phyloP scores from a whole-genome alignment of 352 stramenopile species.

The Globisporangium splendens region DNA sequence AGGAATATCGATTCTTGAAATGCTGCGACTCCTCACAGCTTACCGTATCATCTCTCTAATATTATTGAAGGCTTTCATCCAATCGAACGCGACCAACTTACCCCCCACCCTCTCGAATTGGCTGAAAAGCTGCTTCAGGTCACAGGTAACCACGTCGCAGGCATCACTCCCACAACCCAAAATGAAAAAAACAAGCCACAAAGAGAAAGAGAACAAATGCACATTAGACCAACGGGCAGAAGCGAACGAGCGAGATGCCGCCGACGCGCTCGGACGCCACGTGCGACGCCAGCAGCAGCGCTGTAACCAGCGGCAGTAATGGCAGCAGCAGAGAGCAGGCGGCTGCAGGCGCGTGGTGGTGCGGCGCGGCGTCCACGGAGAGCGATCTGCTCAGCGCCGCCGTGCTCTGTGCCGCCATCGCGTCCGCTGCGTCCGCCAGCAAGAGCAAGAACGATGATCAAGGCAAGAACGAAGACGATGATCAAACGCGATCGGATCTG shows the following conservation, averaged over 20 bases:
- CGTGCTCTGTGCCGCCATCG: conserved; percentile 67
- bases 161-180: not conserved
- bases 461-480: conserved; percentile 4
- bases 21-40: too few relatives aligned
- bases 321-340: not conserved
- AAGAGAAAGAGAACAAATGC: not conserved
- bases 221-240: not conserved
- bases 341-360: conserved; percentile 38
- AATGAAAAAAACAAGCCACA: not conserved
- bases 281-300: not conserved
- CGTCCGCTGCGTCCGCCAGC: conserved; percentile 16
- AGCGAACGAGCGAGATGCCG: not conserved
- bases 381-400: conserved; percentile 70
- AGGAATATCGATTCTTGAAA: too few relatives aligned
- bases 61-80: not conserved
- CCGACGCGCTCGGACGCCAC: not conserved
- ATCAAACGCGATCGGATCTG: conserved; percentile 5
- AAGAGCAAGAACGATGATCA: conserved; percentile 17
- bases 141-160: not conserved
- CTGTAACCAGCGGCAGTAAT: not conserved
- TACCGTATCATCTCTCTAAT: too few relatives aligned
- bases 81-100: not conserved
- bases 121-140: not conserved
- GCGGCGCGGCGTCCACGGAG: conserved; percentile 49
- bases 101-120: not conserved